Evolutionary conservation across 495 filamentous ascomycete species (phyloP), one percentile per base, ranked within the genome.

Genomic region (Sordaria brevicollis): DNA sequence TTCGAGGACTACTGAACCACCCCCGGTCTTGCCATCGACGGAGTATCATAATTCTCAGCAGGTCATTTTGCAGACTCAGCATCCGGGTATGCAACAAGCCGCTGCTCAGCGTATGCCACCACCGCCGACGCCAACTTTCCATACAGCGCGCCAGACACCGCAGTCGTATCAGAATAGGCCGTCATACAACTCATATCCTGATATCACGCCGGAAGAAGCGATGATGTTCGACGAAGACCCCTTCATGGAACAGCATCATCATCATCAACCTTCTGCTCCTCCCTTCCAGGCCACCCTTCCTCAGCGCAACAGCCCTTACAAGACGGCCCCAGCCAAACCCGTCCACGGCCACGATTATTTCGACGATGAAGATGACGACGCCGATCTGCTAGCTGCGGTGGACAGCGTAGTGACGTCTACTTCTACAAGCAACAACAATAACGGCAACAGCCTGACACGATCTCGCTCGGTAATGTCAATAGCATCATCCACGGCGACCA

Each of bases 361-460:
- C 74, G 89, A 88, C 39, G 84, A 89, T 69, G 86, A 86, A 34
- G 90, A 89, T 71, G 90, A 92, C 71, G 91, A 92, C 68, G 89
- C 90, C 21, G 90, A 91, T 6, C 86, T 93, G 81, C 79, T 91
- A 17, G 88, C 90, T 67, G 81, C 84, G 66, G 86, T 87, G 5
- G 82, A 87, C 36, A 80, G 86, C 73, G 76, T 90, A 36, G 86
- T 91, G 67, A 78, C 84, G 68, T 80, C 77, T 35, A 78, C 81
- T 19, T 71, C 81, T 34, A 68, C 75, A 1, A 29, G 25, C 49
- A 15, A 21, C 35, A 69, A 76, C 11, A 67, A 66, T 4, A 70
- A 70, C 9, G 76, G 80, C 29, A 70, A 72, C 17, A 68, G 38
- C 31, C 69, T 49, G 15, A 21, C 25, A 21, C 75, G 66, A n/a